Base-by-base conservation (phyloP, 2,329 filamentous ascomycete species). In the Stemphylium beticola region DNA sequence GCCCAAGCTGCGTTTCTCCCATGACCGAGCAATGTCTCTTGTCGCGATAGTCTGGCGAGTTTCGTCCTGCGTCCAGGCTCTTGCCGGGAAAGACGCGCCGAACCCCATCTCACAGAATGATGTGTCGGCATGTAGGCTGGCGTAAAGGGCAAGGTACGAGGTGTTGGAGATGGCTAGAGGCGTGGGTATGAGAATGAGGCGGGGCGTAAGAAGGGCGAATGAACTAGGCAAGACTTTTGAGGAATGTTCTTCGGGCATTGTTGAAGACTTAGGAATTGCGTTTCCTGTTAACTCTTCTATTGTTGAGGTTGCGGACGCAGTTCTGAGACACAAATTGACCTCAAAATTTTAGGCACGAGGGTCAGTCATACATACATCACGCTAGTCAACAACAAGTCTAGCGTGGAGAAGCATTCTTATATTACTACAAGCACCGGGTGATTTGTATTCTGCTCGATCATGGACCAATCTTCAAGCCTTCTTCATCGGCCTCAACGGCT, bases 21-120 rank as follows among this genome's bases (percentile, higher is more conserved):
- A 63, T 20, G 49, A 61, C 11, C 52, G 41, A 7, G 45, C 44
- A 9, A 63, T 45, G 15, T 65, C 62, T 46, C 58, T 52, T 39
- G 55, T 55, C 15, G 49, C 1, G 26, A 65, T 62, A 14, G 45
- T 18, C 0, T 57, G 24, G 7, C 40, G 38, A 4, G 61, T 65
- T 3, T 58, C 49, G 22, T 61, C 49, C 15, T 57, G 31, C 11
- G 39, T 61, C 51, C 43, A 52, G 11, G 20, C 15, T 34, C 24
- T 8, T 12, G n/a, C 26, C 9, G 49, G 36, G 4, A 40, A 52
- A 4, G 43, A 18, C 0, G 20, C n/a, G 14, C 49, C 42, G 1
- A 52, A 52, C 0, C 49, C 42, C 42, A 52, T 52, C 12, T 20
- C 12, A 29, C 49, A 52, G 10, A 52, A 52, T 0, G 36, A 3